Evolutionary conservation across 441 rosid genomes (phyloP).

Genomic region (Mallotus repandus): DNA sequence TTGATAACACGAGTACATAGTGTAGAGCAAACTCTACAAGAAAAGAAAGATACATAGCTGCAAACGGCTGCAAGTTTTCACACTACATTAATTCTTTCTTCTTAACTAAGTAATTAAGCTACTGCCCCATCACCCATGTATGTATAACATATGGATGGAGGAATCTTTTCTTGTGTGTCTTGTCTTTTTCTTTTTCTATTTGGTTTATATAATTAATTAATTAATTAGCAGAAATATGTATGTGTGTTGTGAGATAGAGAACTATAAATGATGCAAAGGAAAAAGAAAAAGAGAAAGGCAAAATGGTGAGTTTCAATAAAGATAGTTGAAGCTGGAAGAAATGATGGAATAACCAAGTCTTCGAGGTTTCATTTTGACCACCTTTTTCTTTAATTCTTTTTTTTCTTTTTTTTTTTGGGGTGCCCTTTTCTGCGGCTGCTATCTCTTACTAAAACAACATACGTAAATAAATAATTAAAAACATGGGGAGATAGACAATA

Average conservation of each 20-base stretch:
- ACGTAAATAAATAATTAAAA: not conserved
- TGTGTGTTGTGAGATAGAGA: not conserved
- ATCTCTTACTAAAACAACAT: not conserved
- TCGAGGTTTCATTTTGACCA: conserved; percentile 91
- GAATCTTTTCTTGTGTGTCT: not conserved
- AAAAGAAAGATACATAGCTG: no score
- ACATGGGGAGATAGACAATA: not conserved
- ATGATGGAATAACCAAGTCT: conserved; percentile 59
- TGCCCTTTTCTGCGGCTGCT: conserved; percentile 49
- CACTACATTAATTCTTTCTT: not conserved
- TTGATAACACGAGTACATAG: no score
- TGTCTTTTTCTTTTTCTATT: no score
- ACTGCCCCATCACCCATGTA: no score
- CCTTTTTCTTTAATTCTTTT: conserved; percentile 44
- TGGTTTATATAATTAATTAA: not conserved
- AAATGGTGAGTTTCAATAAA: conserved; percentile 73
- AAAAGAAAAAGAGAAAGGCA: conserved; percentile 44
- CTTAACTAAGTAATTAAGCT: no score
- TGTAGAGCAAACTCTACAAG: no score
- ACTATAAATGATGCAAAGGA: not conserved
- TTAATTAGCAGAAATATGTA: not conserved
- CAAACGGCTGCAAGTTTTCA: no score
- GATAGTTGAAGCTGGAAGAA: conserved; percentile 46
- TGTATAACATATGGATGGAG: not conserved
- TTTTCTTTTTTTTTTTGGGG: conserved; percentile 6